phyloP scores from a whole-genome alignment of 345 rosid genomes.

The Gossypioides kirkii region DNA sequence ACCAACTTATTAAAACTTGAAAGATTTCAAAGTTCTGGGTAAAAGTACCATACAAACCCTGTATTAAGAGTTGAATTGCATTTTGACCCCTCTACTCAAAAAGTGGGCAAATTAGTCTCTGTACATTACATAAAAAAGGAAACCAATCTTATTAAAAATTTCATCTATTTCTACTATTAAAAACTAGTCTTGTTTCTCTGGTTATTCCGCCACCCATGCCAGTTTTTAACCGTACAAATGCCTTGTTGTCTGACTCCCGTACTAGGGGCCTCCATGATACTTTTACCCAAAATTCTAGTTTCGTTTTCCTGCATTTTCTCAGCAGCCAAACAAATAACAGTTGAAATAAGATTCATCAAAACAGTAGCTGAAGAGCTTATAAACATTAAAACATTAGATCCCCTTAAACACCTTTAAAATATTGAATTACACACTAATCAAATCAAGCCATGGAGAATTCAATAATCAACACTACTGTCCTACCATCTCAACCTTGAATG shows the following conservation, averaged over 20 bases:
- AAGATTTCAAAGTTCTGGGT: constrained; percentile 10
- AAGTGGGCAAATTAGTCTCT: no score
- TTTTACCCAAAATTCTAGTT: neutral
- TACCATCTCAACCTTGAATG: neutral
- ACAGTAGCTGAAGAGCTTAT: neutral
- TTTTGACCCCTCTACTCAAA: no score
- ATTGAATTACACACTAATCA: neutral
- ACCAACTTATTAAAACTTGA: neutral
- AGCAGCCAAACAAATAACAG: constrained; percentile 3
- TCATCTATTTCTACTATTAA: no score
- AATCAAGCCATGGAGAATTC: neutral
- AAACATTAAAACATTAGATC: constrained; percentile 8
- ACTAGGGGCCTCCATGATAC: no score
- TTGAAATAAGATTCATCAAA: neutral
- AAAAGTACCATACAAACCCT: no score
- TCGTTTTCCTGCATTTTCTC: constrained; percentile 6
- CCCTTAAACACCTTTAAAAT: neutral
- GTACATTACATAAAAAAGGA: no score
- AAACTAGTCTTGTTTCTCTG: no score
- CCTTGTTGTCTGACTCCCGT: no score
- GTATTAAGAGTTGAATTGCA: no score
- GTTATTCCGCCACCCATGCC: no score
- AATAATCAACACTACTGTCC: neutral
- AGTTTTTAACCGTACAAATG: no score
- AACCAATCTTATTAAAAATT: no score